phyloP scores from a whole-genome alignment of 768 basidiomycete genomes.

The Coprinopsis cinerea region DNA sequence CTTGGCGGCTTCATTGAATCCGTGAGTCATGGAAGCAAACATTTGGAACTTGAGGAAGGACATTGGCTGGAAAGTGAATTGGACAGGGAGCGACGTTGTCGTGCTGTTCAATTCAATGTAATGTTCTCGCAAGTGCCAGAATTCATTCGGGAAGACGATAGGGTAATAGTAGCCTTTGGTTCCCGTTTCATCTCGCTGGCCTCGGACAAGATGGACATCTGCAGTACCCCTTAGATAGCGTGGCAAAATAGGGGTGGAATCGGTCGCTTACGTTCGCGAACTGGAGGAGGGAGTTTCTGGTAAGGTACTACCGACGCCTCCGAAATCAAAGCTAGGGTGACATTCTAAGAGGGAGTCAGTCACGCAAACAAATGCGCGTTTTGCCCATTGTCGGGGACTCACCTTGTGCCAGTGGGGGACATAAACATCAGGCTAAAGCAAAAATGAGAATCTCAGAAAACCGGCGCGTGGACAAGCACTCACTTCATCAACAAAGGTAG shows the following conservation, averaged over 20 bases:
- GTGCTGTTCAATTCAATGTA: constrained; percentile 83
- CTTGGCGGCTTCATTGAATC: constrained; percentile 83
- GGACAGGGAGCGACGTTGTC: constrained; percentile 70
- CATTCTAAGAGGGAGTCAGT: constrained; percentile 48
- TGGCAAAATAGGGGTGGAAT: neutral
- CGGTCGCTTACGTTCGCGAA: constrained; percentile 55
- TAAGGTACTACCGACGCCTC: constrained; percentile 54
- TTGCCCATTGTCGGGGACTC: constrained; percentile 16
- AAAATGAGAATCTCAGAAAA: neutral
- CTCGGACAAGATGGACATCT: constrained; percentile 64
- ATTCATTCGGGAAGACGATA: constrained; percentile 89
- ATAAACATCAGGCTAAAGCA: constrained; percentile 47
- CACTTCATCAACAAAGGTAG: constrained; percentile 43
- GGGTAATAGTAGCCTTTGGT: constrained; percentile 76
- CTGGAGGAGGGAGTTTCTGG: constrained; percentile 48
- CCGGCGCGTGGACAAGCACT: constrained; percentile 6
- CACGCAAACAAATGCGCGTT: neutral
- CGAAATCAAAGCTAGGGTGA: constrained; percentile 82
- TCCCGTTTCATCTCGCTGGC: constrained; percentile 57
- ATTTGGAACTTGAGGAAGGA: constrained; percentile 84
- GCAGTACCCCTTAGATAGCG: constrained; percentile 13
- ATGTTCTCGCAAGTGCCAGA: constrained; percentile 85
- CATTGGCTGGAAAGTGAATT: constrained; percentile 80
- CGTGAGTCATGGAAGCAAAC: constrained; percentile 76
- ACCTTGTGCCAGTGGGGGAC: constrained; percentile 83